Evolutionary conservation across 305 asterid species (phyloP).

Genomic region (Petunia hybrid): DNA sequence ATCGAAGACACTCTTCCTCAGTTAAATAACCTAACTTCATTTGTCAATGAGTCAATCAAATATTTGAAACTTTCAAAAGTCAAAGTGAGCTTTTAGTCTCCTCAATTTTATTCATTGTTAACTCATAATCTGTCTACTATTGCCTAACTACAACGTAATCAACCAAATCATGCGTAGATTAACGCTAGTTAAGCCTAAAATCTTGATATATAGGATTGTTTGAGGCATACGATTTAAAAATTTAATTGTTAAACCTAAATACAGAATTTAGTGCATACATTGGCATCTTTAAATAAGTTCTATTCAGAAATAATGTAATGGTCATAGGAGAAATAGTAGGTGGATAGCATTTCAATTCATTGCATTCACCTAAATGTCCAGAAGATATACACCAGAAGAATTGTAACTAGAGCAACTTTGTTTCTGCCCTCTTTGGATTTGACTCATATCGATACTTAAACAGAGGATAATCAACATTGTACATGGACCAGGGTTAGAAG

Average conservation of each 20-base stretch:
- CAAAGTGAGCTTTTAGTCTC: slow-evolving; percentile 1
- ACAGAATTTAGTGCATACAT: too few relatives aligned
- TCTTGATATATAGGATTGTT: too few relatives aligned
- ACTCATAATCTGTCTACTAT: too few relatives aligned
- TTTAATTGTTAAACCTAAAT: too few relatives aligned
- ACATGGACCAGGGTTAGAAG: not conserved
- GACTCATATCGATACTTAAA: too few relatives aligned
- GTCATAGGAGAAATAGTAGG: not conserved
- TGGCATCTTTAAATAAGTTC: too few relatives aligned
- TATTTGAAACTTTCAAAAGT: slow-evolving; percentile 24
- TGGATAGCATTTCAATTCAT: not conserved
- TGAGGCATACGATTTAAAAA: too few relatives aligned
- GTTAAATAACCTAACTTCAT: not conserved
- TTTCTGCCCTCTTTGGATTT: too few relatives aligned
- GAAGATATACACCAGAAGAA: not conserved
- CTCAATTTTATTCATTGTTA: not conserved
- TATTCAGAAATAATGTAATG: not conserved
- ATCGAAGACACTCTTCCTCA: not conserved
- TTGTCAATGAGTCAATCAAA: slow-evolving; percentile 21
- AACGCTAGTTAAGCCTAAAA: too few relatives aligned
- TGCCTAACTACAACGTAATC: too few relatives aligned
- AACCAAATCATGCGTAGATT: too few relatives aligned
- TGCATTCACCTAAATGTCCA: not conserved
- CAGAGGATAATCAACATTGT: not conserved
- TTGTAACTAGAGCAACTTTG: not conserved